A percentile compares a stretch with the other conserved stretches of the same genome.
Conservation (phyloP, 768 basidiomycete genomes). For the Kwoniella mangroviensis region DNA sequence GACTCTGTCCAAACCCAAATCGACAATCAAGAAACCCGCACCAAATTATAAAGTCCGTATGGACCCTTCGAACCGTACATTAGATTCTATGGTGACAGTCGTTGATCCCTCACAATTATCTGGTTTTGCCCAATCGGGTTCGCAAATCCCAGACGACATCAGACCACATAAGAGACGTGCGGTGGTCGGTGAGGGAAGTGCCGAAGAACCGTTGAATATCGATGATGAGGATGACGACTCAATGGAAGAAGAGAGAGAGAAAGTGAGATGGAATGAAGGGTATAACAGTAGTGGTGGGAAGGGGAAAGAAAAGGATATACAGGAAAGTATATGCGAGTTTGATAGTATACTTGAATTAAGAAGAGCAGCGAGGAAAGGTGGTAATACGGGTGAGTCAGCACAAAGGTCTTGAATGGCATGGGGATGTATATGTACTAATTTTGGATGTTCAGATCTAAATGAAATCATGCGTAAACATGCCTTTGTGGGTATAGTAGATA, state of each 20-base stretch:
- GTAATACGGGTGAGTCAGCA: conserved; percentile 77
- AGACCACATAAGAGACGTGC: conserved; percentile 36
- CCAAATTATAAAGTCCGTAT: conserved; percentile 93
- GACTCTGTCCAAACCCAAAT: neutral
- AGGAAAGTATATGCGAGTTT: conserved; percentile 75
- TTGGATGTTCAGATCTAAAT: conserved; percentile 66
- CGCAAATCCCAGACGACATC: conserved; percentile 6
- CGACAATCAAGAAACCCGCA: conserved; percentile 41
- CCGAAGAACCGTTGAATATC: conserved; percentile 58
- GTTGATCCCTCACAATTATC: conserved; percentile 63
- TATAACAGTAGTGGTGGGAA: conserved; percentile 1
- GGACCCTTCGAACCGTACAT: conserved; percentile 80
- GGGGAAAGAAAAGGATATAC: conserved; percentile 59
- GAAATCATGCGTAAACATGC: conserved; percentile 85
- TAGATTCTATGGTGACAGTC: conserved; percentile 92
- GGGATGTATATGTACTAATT: too few relatives aligned
- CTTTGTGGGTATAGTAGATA: conserved; percentile 89
- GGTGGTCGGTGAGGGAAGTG: conserved; percentile 19
- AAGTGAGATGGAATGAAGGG: conserved; percentile 18
- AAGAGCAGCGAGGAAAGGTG: conserved; percentile 64
- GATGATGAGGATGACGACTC: conserved; percentile 59
- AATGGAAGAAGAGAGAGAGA: conserved; percentile 48
- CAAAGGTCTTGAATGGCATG: too few relatives aligned
- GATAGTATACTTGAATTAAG: conserved; percentile 75
- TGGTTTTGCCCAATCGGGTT: conserved; percentile 22